phyloP scores from a whole-genome alignment of 2,329 filamentous ascomycete species.

The Verticillium nubilum region DNA sequence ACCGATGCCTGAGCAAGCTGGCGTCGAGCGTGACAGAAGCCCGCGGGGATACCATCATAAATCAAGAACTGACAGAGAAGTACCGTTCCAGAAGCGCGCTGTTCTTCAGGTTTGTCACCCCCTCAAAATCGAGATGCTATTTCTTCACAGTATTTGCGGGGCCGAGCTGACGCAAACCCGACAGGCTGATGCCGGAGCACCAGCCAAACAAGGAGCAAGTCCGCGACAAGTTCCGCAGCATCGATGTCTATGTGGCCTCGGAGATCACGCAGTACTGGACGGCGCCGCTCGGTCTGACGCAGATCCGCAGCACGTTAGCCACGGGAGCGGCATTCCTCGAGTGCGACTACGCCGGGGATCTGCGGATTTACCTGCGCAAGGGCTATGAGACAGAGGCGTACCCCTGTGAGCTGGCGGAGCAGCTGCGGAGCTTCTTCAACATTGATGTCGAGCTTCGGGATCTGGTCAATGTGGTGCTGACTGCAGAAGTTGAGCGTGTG shows the following conservation, averaged over 20 bases:
- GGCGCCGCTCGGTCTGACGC: background rate
- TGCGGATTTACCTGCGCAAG: constrained; percentile 4
- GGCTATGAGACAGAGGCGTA: constrained; percentile 1
- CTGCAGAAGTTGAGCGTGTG: constrained; percentile 1
- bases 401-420: constrained; percentile 5
- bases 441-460: constrained; percentile 1
- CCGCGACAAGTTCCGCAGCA: background rate
- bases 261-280: constrained; percentile 4
- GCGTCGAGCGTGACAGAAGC: constrained; percentile 4
- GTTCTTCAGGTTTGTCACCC: constrained; percentile 2
- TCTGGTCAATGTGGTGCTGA: background rate
- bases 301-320: background rate
- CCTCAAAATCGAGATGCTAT: background rate
- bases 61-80: background rate
- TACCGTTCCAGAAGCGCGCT: constrained; percentile 1
- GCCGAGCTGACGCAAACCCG: background rate
- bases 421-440: constrained; percentile 4
- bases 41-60: background rate
- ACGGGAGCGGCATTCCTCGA: constrained; percentile 4
- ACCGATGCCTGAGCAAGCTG: constrained; percentile 2
- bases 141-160: background rate
- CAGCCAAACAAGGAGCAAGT: constrained; percentile 1
- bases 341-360: constrained; percentile 2
- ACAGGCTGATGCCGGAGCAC: constrained; percentile 3
- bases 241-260: constrained; percentile 2